These are phyloP conservation scores for Diaporthe humulicola DNA, from an alignment of 2,329 filamentous ascomycete genomes.

Conservation along the genomic window DNA sequence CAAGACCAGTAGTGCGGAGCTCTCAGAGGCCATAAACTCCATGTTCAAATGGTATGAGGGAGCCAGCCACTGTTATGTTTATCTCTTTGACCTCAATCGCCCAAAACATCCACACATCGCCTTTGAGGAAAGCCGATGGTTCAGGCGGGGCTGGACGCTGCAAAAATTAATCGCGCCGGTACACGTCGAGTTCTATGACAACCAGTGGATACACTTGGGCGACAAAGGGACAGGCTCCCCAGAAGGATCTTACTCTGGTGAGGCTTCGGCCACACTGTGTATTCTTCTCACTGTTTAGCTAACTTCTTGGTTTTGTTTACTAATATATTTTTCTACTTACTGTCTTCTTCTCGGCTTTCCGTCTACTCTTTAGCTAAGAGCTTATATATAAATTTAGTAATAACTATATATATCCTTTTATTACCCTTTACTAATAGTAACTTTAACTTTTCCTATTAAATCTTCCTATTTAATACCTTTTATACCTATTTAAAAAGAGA, in stretches of 20 bases:
- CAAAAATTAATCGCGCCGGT: background rate
- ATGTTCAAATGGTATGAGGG: slow-evolving; percentile 17
- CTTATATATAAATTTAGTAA: too few species aligned
- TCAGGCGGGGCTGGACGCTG: background rate
- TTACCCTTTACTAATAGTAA: too few species aligned
- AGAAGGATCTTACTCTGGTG: background rate
- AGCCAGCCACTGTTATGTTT: background rate
- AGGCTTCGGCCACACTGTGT: too few species aligned
- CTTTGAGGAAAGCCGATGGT: background rate
- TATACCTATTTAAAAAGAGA: too few species aligned
- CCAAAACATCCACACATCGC: background rate
- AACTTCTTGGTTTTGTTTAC: too few species aligned
- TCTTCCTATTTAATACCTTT: too few species aligned
- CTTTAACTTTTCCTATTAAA: too few species aligned
- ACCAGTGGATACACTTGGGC: background rate
- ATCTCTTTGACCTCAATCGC: background rate
- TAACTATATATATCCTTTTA: too few species aligned
- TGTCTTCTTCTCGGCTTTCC: too few species aligned
- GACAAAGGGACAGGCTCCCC: background rate
- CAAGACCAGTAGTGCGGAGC: slow-evolving; percentile 3
- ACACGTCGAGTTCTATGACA: background rate
- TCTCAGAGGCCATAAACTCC: background rate
- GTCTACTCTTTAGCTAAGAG: too few species aligned
- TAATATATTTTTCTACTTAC: too few species aligned
- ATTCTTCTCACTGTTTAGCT: too few species aligned